Evolutionary conservation across 345 rosid species (phyloP), one percentile per base, ranked within the genome.

Genomic region (Stellera chamaejasme): DNA sequence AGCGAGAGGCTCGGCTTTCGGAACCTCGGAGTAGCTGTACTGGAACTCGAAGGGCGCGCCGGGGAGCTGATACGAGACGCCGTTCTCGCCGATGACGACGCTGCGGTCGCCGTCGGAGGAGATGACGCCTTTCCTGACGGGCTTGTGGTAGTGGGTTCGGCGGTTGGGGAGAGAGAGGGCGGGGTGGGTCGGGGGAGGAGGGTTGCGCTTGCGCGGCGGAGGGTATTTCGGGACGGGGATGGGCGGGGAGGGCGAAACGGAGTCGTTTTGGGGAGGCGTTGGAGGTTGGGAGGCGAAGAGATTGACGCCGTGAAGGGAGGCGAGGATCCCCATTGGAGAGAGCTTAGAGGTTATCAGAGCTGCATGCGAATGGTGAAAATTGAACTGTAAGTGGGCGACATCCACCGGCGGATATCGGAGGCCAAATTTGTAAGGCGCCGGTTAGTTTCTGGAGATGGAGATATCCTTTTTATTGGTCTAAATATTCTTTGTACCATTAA

Each of bases 1-100:
- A 2, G 92, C 96, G n/a, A 84, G 41, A 3, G 98, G 98, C 45
- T 84, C 83, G n/a, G 68, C 90, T 14, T 78, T 81, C 0, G 96
- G 95, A 19, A 80, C 78, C 73, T 92, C 96, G 0, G 95, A 82
- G 82, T 88, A 92, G 69, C 98, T 88, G 73, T 60, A 88, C 53
- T 92, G 98, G 48, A 92, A 92, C 72, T 88, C 98, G 65, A 88
- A 92, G 3, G 98, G 98, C 1, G 96, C 95, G 8, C 87, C 98
- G 0, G 96, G 93, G 56, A 92, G 90, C 25, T 66, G 90, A 58
- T 92, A 88, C 10, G 98, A 85, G 13, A 92, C 79, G 50, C 98
- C 96, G 52, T 86, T 82, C 12, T 88, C 88, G 10, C 90, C 88
- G 54, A 88, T 54, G 14, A 79, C 5, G 60, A 92, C 85, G 39